Conservation (phyloP, 805 yeast species). For the Candida qinlingensis region DNA sequence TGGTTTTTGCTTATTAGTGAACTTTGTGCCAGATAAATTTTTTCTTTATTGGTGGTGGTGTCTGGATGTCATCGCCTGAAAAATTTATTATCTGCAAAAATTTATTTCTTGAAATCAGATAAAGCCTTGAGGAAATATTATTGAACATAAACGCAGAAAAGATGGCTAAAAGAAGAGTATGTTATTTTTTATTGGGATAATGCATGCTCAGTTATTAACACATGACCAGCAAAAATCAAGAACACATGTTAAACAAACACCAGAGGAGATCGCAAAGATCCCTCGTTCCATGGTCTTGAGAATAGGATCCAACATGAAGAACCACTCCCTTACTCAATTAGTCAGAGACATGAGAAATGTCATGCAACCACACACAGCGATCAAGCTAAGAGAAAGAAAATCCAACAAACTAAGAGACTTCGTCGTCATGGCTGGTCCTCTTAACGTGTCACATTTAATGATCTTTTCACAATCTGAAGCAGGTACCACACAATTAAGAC, state of each 20-base stretch:
- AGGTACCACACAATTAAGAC: slow-evolving; percentile 77
- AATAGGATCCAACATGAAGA: slow-evolving; percentile 69
- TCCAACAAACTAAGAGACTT: slow-evolving; percentile 85
- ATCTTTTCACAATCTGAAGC: slow-evolving; percentile 78
- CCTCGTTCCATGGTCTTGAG: slow-evolving; percentile 95
- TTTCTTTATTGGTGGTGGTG: slow-evolving; percentile 11
- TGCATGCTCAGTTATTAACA: too few species aligned
- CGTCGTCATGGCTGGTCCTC: slow-evolving; percentile 97
- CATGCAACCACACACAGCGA: slow-evolving; percentile 97
- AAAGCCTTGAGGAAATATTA: background rate
- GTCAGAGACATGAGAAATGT: slow-evolving; percentile 82
- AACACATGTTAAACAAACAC: slow-evolving; percentile 67
- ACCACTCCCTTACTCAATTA: slow-evolving; percentile 77
- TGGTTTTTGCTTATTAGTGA: too few species aligned
- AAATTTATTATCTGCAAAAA: slow-evolving; percentile 9
- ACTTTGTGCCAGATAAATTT: background rate
- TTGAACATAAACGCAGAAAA: background rate
- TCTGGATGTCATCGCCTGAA: slow-evolving; percentile 25
- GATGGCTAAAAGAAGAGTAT: slow-evolving; percentile 52
- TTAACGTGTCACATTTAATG: slow-evolving; percentile 86
- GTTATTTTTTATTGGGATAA: slow-evolving; percentile 8
- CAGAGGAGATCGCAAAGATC: slow-evolving; percentile 63
- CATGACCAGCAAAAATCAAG: slow-evolving; percentile 58
- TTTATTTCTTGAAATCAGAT: background rate
- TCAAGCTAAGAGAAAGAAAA: slow-evolving; percentile 79